These are phyloP conservation scores for Rhizopus microsporus DNA, from an alignment of 371 early-diverging fungal species.

Conservation along the genomic window DNA sequence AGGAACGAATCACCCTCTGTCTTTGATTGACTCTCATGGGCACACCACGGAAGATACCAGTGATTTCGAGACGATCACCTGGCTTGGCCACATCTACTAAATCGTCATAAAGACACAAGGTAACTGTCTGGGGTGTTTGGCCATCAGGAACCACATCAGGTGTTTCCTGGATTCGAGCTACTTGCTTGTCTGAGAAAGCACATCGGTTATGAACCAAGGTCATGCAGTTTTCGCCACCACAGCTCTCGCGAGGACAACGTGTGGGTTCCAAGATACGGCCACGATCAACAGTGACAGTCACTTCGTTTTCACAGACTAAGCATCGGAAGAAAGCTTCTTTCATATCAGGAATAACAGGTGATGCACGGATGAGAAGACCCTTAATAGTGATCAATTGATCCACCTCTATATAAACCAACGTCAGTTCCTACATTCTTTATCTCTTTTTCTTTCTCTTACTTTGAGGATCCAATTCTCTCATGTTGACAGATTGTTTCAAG, in stretches of 20 bases:
- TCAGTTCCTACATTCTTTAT: conserved; percentile 4
- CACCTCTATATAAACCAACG: conserved; percentile 66
- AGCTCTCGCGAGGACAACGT: conserved; percentile 82
- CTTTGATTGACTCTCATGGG: conserved; percentile 96
- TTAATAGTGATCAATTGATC: conserved; percentile 96
- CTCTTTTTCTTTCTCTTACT: conserved; percentile 29
- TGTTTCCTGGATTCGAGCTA: conserved; percentile 97
- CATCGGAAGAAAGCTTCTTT: conserved; percentile 93
- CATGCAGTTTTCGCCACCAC: conserved; percentile 82
- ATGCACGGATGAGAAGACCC: conserved; percentile 95
- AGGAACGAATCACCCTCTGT: conserved; percentile 87
- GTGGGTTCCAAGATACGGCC: conserved; percentile 94
- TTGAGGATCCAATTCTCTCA: conserved; percentile 94
- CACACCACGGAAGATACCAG: conserved; percentile 96
- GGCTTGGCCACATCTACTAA: conserved; percentile 96
- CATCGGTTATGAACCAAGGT: conserved; percentile 93
- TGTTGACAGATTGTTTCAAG: conserved; percentile 76
- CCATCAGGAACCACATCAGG: conserved; percentile 99
- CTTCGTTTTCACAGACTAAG: conserved; percentile 81
- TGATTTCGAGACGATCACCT: conserved; percentile 94
- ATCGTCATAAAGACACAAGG: conserved; percentile 92
- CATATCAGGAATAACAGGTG: conserved; percentile 96
- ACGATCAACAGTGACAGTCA: conserved; percentile 85
- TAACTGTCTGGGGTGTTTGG: conserved; percentile 98
- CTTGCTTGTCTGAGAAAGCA: conserved; percentile 95